Evolutionary conservation across 768 basidiomycete genomes (phyloP).

Genomic region (Boletales sp.): DNA sequence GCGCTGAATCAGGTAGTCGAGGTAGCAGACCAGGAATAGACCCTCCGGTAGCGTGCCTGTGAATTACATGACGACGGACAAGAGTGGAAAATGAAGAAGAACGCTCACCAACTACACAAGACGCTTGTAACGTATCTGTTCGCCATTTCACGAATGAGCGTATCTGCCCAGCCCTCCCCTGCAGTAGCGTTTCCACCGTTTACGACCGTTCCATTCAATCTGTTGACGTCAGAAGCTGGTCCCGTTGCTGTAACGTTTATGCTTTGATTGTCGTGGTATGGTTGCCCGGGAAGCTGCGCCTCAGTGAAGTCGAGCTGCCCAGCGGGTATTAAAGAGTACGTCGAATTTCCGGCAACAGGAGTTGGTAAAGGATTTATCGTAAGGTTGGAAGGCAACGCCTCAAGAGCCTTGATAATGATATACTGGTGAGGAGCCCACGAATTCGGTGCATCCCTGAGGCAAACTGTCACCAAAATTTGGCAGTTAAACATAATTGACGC

Average conservation of each 20-base stretch:
- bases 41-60: slow-evolving; percentile 85
- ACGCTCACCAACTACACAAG: slow-evolving; percentile 80
- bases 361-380: slow-evolving; percentile 55
- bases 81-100: background rate
- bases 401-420: slow-evolving; percentile 74
- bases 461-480: background rate
- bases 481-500: background rate
- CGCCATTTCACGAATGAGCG: slow-evolving; percentile 68
- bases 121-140: slow-evolving; percentile 83
- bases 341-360: slow-evolving; percentile 47
- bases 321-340: slow-evolving; percentile 65
- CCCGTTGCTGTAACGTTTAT: slow-evolving; percentile 52
- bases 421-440: slow-evolving; percentile 87
- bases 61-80: background rate
- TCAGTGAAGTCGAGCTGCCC: slow-evolving; percentile 85
- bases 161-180: slow-evolving; percentile 63
- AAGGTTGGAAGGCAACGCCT: slow-evolving; percentile 68
- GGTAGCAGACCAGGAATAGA: slow-evolving; percentile 68
- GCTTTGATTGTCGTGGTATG: slow-evolving; percentile 34
- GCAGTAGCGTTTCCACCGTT: slow-evolving; percentile 64
- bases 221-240: slow-evolving; percentile 59
- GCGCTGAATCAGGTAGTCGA: slow-evolving; percentile 62
- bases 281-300: slow-evolving; percentile 66
- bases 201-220: slow-evolving; percentile 47
- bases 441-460: slow-evolving; percentile 76